Conservation (phyloP, 208 protist genomes). For the Leishmania major region DNA sequence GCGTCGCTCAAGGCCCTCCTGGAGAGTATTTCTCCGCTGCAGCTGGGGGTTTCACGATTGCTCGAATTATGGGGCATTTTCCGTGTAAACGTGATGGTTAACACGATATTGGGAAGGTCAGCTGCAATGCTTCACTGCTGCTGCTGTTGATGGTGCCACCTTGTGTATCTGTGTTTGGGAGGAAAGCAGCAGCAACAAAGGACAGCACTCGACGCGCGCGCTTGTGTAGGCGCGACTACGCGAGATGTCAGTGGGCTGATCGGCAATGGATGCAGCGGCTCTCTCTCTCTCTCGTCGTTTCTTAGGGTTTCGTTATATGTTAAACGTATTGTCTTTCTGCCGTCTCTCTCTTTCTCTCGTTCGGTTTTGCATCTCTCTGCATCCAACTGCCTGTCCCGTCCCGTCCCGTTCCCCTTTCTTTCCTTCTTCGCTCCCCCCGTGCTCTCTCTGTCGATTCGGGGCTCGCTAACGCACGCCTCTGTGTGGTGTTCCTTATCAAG, state of each 20-base stretch:
- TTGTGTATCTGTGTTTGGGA: not conserved
- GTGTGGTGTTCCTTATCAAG: not conserved
- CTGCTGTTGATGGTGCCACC: not conserved
- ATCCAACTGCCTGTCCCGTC: not conserved
- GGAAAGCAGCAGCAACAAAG: no score
- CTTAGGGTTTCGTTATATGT: not conserved
- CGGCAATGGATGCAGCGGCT: not conserved
- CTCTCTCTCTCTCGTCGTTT: not conserved
- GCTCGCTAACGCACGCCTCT: not conserved
- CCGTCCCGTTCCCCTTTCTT: not conserved
- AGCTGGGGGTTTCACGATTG: conserved; percentile 67
- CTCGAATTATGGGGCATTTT: conserved; percentile 89
- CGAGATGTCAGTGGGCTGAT: not conserved
- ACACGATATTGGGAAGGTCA: conserved; percentile 6
- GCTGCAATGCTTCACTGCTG: not conserved
- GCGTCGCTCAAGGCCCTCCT: conserved; percentile 48
- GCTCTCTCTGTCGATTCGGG: not conserved
- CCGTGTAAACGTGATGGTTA: conserved; percentile 42
- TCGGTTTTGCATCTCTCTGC: not conserved
- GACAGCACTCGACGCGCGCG: not conserved
- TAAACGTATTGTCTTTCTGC: not conserved
- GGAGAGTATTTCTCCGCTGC: conserved; percentile 48
- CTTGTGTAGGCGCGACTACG: not conserved
- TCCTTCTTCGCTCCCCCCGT: not conserved
- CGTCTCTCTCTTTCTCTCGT: not conserved